Conservation (phyloP, 208 protist species). For the Angomonas ambiguus region DNA sequence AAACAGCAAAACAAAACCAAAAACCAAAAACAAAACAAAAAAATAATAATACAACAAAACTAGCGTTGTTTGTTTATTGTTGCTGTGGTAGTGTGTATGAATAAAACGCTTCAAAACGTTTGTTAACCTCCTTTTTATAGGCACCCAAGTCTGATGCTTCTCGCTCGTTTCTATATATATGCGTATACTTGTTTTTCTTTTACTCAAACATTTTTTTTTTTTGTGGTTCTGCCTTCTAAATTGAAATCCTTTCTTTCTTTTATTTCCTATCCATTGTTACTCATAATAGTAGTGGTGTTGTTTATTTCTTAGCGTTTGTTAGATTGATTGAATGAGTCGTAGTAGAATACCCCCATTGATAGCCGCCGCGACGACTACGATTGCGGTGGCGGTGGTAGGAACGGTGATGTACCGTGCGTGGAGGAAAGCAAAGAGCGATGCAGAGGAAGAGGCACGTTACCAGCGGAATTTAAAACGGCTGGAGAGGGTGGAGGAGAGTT, state of each 20-base stretch:
- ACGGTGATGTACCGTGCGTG: no score
- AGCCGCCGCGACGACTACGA: no score
- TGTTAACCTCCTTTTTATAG: background rate
- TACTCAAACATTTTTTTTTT: background rate
- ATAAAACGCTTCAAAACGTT: background rate
- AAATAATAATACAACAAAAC: constrained; percentile 2
- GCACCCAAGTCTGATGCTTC: background rate
- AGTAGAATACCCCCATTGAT: no score
- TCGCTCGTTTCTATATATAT: background rate
- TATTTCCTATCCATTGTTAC: background rate
- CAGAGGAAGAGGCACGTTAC: background rate
- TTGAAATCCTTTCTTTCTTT: constrained; percentile 2
- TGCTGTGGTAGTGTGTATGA: no score
- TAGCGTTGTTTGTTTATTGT: no score
- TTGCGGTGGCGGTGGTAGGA: no score
- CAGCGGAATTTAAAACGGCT: background rate
- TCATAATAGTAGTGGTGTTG: no score
- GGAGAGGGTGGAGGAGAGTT: background rate
- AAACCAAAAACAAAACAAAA: constrained; percentile 12
- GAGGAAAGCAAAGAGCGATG: no score
- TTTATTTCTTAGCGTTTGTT: no score
- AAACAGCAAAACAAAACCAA: background rate
- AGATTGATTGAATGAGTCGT: no score
- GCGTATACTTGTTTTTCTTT: background rate
- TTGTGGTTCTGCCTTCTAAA: no score